Conservation (phyloP, 768 basidiomycete species). For the Russula sp. region DNA sequence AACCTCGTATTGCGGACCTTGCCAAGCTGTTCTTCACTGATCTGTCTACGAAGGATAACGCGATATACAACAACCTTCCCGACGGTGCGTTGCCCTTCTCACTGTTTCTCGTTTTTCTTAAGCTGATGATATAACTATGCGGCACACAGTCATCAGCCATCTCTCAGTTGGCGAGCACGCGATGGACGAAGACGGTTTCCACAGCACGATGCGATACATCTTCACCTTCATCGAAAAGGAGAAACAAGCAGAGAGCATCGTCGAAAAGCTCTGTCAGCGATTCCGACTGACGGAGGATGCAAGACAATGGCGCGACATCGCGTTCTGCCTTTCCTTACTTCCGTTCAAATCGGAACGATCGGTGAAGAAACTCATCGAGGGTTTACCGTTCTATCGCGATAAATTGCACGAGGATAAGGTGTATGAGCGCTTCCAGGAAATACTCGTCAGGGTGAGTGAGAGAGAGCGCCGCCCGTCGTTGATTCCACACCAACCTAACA, state of each 20-base stretch:
- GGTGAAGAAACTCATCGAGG: slow-evolving; percentile 94
- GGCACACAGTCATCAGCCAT: slow-evolving; percentile 85
- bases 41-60: slow-evolving; percentile 95
- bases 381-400: slow-evolving; percentile 88
- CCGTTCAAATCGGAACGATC: slow-evolving; percentile 98
- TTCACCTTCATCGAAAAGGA: slow-evolving; percentile 98
- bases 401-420: slow-evolving; percentile 89
- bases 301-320: slow-evolving; percentile 96
- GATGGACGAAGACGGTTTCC: slow-evolving; percentile 89
- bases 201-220: slow-evolving; percentile 91
- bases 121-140: neutral
- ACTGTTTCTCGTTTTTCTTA: neutral
- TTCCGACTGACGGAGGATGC: slow-evolving; percentile 86
- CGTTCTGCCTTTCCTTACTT: slow-evolving; percentile 88
- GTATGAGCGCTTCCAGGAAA: slow-evolving; percentile 80
- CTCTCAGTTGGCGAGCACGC: slow-evolving; percentile 87
- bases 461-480: no score
- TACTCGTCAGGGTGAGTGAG: slow-evolving; percentile 70
- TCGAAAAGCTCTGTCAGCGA: slow-evolving; percentile 96
- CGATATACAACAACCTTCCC: slow-evolving; percentile 97
- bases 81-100: slow-evolving; percentile 57
- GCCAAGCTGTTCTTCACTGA: slow-evolving; percentile 99
- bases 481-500: no score
- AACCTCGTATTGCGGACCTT: slow-evolving; percentile 82
- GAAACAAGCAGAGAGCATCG: slow-evolving; percentile 96